Conservation (phyloP, 192 early-diverging fungal genomes). For the Podila minutissima region DNA sequence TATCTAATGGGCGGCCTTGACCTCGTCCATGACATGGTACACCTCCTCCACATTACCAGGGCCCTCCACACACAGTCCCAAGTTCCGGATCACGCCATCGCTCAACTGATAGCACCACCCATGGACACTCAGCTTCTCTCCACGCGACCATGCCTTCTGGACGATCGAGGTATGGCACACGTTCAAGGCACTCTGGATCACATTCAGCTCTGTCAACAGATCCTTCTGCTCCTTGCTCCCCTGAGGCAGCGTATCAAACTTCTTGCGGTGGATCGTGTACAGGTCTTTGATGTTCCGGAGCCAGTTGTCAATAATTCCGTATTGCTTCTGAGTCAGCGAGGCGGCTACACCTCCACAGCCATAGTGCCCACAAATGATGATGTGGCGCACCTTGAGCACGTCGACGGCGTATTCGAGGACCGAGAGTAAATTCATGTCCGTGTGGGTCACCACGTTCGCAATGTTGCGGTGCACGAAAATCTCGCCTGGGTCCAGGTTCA, state of each 20-base stretch:
- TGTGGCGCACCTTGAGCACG: constrained; percentile 90
- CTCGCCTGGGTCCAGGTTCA: constrained; percentile 78
- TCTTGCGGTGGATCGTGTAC: constrained; percentile 64
- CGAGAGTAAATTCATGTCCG: constrained; percentile 84
- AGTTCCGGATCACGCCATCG: constrained; percentile 43
- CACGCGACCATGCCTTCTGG: constrained; percentile 83
- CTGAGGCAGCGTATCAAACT: constrained; percentile 50
- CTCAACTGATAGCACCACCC: constrained; percentile 71
- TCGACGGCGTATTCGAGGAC: constrained; percentile 96
- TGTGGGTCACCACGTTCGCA: constrained; percentile 87
- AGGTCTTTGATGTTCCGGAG: constrained; percentile 87
- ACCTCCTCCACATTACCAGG: constrained; percentile 54
- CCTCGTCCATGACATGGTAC: constrained; percentile 25
- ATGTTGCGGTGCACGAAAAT: constrained; percentile 98
- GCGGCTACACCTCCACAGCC: constrained; percentile 78
- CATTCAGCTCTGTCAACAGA: constrained; percentile 81
- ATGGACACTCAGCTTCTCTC: constrained; percentile 76
- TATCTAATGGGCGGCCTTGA: background rate
- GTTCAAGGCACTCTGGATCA: constrained; percentile 73
- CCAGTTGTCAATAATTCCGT: constrained; percentile 93
- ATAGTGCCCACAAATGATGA: constrained; percentile 93
- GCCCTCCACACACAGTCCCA: constrained; percentile 58
- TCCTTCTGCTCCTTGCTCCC: constrained; percentile 57
- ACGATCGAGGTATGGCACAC: constrained; percentile 81
- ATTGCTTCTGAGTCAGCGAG: constrained; percentile 66